Base-by-base conservation (phyloP, 768 basidiomycete species). In the Termitomyces heimii region DNA sequence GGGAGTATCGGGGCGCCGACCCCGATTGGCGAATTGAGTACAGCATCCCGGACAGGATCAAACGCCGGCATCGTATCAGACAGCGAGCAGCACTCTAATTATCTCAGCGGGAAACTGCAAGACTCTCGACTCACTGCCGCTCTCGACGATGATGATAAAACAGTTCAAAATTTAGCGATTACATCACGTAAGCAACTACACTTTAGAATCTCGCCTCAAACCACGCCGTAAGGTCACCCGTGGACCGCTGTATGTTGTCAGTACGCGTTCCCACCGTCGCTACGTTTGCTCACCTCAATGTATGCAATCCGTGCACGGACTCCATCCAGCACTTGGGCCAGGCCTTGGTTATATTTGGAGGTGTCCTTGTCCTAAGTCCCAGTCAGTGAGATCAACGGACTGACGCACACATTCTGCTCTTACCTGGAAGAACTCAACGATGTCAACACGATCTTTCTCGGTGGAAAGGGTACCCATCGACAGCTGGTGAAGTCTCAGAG, bases 1-100 rank as follows among this genome's bases (percentile, higher is more conserved):
- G 62, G 60, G 54, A 68, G 61, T 54, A 60, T 61, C 26, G 66
- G 63, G 18, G 60, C 75, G 56, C 78, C 67, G 62, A 77, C 76
- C 40, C 79, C 76, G 64, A 83, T 70, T 31, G 89, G 89, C 43
- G 87, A 88, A 72, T 89, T 89, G 65, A 88, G 81, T 66, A 90
- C 87, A 60, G 90, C 90, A 79, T 92, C 90, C 70, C 90, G 82
- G 60, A 92, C 89, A 65, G 90, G 89, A 79, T 92, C 90, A 78
- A 91, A 90, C 57, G 82, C 82, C 63, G 89, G 85, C 85, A 86
- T 85, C 55, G 62, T 62, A 56, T 61, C 57, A 52, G 55, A 64
- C 61, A 57, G 58, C 49, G 63, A 60, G 53, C 51, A 61, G 55
- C 47, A 45, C 59, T 58, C 60, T 42, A 53, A 56, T 35, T 52